phyloP scores from a whole-genome alignment of 257 asterid species.

The Misopates orontium region DNA sequence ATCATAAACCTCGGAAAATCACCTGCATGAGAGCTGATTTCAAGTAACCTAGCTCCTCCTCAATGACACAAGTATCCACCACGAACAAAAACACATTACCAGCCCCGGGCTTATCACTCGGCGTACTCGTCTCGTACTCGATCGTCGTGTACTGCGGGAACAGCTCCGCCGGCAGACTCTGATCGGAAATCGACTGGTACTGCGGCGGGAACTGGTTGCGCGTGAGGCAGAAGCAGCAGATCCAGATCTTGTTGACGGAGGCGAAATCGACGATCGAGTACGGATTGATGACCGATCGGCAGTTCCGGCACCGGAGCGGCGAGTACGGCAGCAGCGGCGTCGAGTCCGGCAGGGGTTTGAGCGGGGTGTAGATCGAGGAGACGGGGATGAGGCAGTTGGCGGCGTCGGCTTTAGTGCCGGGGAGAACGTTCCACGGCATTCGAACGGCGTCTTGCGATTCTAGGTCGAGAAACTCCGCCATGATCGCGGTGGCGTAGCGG shows the following conservation, averaged over 20 bases:
- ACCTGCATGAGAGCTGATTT: conserved; percentile 89
- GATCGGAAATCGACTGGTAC: conserved; percentile 84
- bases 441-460: conserved; percentile 84
- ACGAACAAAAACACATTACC: conserved; percentile 72
- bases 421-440: conserved; percentile 98
- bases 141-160: conserved; percentile 88
- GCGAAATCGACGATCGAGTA: conserved; percentile 91
- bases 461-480: conserved; percentile 84
- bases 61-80: conserved; percentile 84
- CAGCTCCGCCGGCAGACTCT: conserved; percentile 89
- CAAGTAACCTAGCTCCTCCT: conserved; percentile 86
- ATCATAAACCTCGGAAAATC: not conserved
- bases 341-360: conserved; percentile 65
- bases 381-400: conserved; percentile 88
- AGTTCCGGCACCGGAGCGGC: conserved; percentile 89
- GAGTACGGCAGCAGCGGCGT: conserved; percentile 75
- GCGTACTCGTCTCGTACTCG: conserved; percentile 61
- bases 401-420: conserved; percentile 88
- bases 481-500: conserved; percentile 28
- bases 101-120: conserved; percentile 34
- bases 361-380: conserved; percentile 90
- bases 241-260: conserved; percentile 79
- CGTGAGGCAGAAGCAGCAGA: conserved; percentile 87
- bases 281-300: conserved; percentile 94
- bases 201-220: conserved; percentile 86